Base-by-base conservation (phyloP, 2,329 filamentous ascomycete species). In the Colletotrichum gloeosporioides region DNA sequence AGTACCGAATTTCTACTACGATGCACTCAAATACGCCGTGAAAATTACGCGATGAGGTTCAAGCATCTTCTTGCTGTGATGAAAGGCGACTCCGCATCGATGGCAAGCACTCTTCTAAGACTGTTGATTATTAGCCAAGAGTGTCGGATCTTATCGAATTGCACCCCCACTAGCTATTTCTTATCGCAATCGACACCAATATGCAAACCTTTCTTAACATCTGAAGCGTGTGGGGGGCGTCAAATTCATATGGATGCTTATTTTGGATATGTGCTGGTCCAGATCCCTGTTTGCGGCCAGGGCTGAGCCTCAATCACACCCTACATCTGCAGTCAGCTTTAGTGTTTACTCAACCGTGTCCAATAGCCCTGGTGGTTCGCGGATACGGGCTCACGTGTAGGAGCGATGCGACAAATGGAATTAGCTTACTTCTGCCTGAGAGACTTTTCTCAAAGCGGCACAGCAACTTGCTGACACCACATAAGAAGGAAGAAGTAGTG, bases 371-470 rank as follows among this genome's bases (percentile, higher is more conserved):
- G n/a, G 44, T 13, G n/a, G 22, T 49, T 49, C n/a, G 44, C n/a
- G 10, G 44, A 49, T 3, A 22, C n/a, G 6, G 44, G 10, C n/a
- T 12, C 10, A 6, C 10, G 0, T 49, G 44, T 49, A 10, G 44
- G 3, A 10, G 0, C 6, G 6, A 49, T 49, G 10, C 0, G 13
- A 22, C n/a, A 4, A 22, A 7, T 13, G 10, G 8, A 49, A 22
- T 1, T 2, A 6, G 44, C 44, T 49, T 22, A 22, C n/a, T 49
- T 22, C 44, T 49, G 44, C 44, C 44, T 49, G 2, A 22, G 0
- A 49, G 1, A 22, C 13, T 13, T 22, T 22, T 5, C 6, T 22
- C 12, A n/a, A 12, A 22, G 44, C n/a, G n/a, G 44, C 44, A 49
- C 44, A 49, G 44, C 44, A 22, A 22, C 6, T 49, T 22, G n/a